phyloP scores from a whole-genome alignment of 108 stramenopile species.

The Pseudonitzschia pungens region DNA sequence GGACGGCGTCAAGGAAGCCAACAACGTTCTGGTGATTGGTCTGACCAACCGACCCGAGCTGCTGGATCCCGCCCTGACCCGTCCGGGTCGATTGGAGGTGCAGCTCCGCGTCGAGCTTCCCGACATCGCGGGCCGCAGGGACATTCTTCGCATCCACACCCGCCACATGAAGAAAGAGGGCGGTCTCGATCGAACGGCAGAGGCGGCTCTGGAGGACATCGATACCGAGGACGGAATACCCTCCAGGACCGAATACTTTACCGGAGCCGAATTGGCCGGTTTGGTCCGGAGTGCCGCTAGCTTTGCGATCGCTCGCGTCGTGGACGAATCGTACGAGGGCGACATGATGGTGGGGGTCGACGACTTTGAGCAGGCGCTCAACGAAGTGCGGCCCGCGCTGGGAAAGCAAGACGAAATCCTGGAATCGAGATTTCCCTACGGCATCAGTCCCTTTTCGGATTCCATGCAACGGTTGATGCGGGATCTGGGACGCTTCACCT shows the following conservation, averaged over 20 bases:
- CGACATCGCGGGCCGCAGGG: slow-evolving; percentile 64
- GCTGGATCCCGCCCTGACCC: slow-evolving; percentile 76
- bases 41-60: slow-evolving; percentile 89
- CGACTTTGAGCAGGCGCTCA: slow-evolving; percentile 58
- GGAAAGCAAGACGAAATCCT: slow-evolving; percentile 79
- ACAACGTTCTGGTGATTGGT: slow-evolving; percentile 79
- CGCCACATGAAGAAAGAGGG: slow-evolving; percentile 83
- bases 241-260: slow-evolving; percentile 74
- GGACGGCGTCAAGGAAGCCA: slow-evolving; percentile 81
- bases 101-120: slow-evolving; percentile 82
- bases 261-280: slow-evolving; percentile 90
- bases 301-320: slow-evolving; percentile 71
- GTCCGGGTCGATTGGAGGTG: slow-evolving; percentile 90
- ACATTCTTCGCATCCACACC: slow-evolving; percentile 86
- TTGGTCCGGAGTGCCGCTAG: slow-evolving; percentile 85
- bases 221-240: slow-evolving; percentile 56
- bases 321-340: slow-evolving; percentile 32
- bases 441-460: slow-evolving; percentile 62
- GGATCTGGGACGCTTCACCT: slow-evolving; percentile 63
- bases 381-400: slow-evolving; percentile 71
- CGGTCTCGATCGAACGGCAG: slow-evolving; percentile 52
- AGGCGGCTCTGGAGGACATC: slow-evolving; percentile 56
- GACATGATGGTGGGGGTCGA: slow-evolving; percentile 37
- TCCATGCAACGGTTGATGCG: slow-evolving; percentile 58
- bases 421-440: slow-evolving; percentile 56